These are phyloP conservation scores for Nymphaea thermarum DNA, from an alignment of 164 flowering plant genomes.

Conservation along the genomic window DNA sequence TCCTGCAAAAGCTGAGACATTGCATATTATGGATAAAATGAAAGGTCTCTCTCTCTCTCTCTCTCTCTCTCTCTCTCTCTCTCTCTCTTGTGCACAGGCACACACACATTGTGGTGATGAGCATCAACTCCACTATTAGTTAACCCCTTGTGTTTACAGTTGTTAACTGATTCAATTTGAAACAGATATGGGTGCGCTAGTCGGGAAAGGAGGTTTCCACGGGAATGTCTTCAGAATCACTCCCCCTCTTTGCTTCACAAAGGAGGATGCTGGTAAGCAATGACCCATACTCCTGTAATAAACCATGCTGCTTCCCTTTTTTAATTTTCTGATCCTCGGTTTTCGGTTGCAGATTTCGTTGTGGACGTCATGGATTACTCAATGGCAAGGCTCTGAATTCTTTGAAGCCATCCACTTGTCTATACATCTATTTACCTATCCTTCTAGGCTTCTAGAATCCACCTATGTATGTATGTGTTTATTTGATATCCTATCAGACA, in stretches of 20 bases:
- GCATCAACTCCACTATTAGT: no score
- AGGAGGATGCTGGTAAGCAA: slow-evolving; percentile 67
- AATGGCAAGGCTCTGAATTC: slow-evolving; percentile 58
- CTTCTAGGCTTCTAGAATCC: background rate
- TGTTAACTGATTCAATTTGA: no score
- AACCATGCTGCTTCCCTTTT: background rate
- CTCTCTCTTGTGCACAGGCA: background rate
- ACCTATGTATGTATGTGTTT: background rate
- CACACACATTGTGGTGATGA: no score
- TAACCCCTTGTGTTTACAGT: background rate
- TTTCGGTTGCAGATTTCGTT: slow-evolving; percentile 46
- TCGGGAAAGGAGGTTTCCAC: slow-evolving; percentile 85
- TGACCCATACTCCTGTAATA: background rate
- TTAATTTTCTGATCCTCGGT: background rate
- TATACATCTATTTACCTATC: background rate
- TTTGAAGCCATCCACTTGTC: background rate
- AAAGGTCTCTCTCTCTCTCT: slow-evolving; percentile 43
- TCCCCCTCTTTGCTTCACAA: slow-evolving; percentile 94
- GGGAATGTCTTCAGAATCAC: slow-evolving; percentile 93
- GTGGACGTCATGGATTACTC: slow-evolving; percentile 67
- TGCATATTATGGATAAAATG: slow-evolving; percentile 83
- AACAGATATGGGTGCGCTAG: slow-evolving; percentile 72
- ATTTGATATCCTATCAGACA: background rate
- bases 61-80: background rate
- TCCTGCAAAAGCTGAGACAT: slow-evolving; percentile 72